Conservation (phyloP, 75 land plant species). For the Gnetum montanum region DNA sequence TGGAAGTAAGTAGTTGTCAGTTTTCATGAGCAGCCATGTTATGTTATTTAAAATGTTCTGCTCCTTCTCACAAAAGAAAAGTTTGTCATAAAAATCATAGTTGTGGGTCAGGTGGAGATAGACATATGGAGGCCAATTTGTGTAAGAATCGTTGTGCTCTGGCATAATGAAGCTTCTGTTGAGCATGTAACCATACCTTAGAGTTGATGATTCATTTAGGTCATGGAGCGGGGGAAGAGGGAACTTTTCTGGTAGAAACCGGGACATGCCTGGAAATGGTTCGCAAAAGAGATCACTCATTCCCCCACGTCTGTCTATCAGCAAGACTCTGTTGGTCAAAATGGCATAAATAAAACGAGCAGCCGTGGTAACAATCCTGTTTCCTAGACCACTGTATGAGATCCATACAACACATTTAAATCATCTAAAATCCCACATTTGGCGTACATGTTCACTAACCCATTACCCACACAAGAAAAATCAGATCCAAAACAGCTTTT, state of each 20-base stretch:
- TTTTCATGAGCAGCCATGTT: constrained; percentile 60
- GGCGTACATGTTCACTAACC: too few relatives aligned
- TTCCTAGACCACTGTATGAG: constrained; percentile 62
- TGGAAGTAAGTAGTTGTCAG: constrained; percentile 70
- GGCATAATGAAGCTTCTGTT: constrained; percentile 11
- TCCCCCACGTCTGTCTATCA: constrained; percentile 49
- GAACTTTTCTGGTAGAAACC: constrained; percentile 52
- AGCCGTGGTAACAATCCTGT: constrained; percentile 51
- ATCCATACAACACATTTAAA: constrained; percentile 72
- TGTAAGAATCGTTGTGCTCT: background rate
- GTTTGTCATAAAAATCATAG: constrained; percentile 49
- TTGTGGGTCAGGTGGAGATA: constrained; percentile 55
- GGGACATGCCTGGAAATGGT: constrained; percentile 62
- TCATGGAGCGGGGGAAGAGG: constrained; percentile 18
- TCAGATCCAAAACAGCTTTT: too few relatives aligned
- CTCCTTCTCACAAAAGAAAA: constrained; percentile 72
- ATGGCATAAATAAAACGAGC: constrained; percentile 77
- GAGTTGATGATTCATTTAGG: constrained; percentile 27
- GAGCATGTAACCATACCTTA: constrained; percentile 41
- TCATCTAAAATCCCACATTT: constrained; percentile 7
- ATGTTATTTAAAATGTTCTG: constrained; percentile 26
- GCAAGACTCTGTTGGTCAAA: constrained; percentile 61
- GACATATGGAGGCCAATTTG: constrained; percentile 16
- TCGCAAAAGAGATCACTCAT: constrained; percentile 69
- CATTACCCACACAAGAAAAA: too few relatives aligned